Evolutionary conservation across 139 green algal genomes (phyloP).

Genomic region (Eudorina sp.): DNA sequence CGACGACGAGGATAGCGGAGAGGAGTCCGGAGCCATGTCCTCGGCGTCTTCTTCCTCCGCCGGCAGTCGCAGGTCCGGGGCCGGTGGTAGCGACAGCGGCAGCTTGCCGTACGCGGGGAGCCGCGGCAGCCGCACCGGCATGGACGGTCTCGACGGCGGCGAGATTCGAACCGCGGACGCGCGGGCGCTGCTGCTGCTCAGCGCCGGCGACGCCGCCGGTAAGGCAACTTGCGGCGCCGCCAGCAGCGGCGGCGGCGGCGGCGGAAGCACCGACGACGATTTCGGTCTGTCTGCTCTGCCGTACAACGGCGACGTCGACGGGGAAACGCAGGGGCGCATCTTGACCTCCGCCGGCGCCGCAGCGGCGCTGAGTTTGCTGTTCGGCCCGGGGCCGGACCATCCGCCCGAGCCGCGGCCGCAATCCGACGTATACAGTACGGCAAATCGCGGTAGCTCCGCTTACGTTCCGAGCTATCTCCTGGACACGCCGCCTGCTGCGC

Average conservation of each 20-base stretch:
- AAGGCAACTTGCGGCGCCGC: not conserved
- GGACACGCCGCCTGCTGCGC: not conserved
- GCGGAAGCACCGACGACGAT: not conserved
- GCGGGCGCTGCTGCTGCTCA: not conserved
- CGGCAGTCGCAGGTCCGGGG: not conserved
- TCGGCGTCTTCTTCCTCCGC: slow-evolving; percentile 2
- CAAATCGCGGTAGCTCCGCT: not conserved
- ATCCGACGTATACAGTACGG: not conserved
- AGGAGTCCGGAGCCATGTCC: not conserved
- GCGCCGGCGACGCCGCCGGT: not conserved
- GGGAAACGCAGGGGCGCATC: not conserved
- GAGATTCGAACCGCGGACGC: not conserved
- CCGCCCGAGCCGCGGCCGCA: not conserved
- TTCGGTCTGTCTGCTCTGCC: no score
- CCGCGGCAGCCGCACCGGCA: not conserved
- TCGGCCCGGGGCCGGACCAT: not conserved
- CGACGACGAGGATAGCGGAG: not conserved
- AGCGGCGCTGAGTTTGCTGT: not conserved
- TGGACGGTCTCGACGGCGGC: not conserved
- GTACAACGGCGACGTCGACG: not conserved
- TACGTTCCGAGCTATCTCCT: slow-evolving; percentile 13
- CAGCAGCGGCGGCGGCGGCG: not conserved
- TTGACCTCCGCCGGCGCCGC: not conserved
- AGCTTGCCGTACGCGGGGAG: no score
- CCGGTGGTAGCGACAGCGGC: not conserved